Percentiles rank a stretch among this genome's conserved stretches.
Conservation (phyloP, 352 stramenopile genomes). For the Plasmopara halstedii region DNA sequence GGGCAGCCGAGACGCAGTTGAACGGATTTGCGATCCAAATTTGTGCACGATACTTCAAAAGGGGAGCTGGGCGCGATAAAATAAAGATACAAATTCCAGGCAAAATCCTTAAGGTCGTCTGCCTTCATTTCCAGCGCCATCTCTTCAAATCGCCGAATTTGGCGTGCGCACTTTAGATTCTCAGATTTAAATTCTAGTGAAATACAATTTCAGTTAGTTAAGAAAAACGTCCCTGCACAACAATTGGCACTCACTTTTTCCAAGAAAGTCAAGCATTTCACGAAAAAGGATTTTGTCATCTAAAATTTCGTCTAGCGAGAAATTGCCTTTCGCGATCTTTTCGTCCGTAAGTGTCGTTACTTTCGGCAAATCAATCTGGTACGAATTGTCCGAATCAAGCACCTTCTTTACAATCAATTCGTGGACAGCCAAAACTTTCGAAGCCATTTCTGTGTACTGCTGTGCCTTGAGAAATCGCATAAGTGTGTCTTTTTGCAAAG, state of each 20-base stretch:
- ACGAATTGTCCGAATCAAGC: slow-evolving; percentile 57
- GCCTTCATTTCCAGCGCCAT: slow-evolving; percentile 57
- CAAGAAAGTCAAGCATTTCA: slow-evolving; percentile 81
- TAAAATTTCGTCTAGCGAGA: slow-evolving; percentile 76
- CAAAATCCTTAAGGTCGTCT: slow-evolving; percentile 75
- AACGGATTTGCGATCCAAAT: slow-evolving; percentile 73
- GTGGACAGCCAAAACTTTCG: slow-evolving; percentile 43
- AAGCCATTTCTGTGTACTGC: slow-evolving; percentile 73
- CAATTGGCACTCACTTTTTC: slow-evolving; percentile 56
- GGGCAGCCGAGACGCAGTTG: slow-evolving; percentile 73
- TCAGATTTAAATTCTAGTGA: slow-evolving; percentile 72
- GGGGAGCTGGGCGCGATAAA: slow-evolving; percentile 70
- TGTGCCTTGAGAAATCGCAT: slow-evolving; percentile 67
- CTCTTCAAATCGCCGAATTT: slow-evolving; percentile 75
- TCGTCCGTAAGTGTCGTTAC: slow-evolving; percentile 54
- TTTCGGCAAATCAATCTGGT: slow-evolving; percentile 53
- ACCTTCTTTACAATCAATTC: slow-evolving; percentile 58
- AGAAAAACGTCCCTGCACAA: background rate
- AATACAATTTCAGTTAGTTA: slow-evolving; percentile 1
- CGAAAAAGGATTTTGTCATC: slow-evolving; percentile 73
- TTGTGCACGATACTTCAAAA: slow-evolving; percentile 78
- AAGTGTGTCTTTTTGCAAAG: slow-evolving; percentile 74
- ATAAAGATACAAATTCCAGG: slow-evolving; percentile 75
- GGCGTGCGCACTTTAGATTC: slow-evolving; percentile 76
- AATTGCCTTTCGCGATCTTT: slow-evolving; percentile 46